Evolutionary conservation across 768 basidiomycete species (phyloP).

Genomic region (Piloderma croceum): DNA sequence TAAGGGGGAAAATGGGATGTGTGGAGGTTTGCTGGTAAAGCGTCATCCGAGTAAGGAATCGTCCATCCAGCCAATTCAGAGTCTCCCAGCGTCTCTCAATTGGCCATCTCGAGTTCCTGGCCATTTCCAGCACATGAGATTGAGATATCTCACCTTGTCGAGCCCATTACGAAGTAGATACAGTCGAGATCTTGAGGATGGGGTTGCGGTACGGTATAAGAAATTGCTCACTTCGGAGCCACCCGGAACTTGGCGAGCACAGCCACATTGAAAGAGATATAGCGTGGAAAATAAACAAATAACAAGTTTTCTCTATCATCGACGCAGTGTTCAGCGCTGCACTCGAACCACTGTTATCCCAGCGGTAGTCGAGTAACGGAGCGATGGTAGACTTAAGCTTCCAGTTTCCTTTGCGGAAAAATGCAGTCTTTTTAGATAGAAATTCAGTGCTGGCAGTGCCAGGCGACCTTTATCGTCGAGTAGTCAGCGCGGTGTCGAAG

Average conservation of each 20-base stretch:
- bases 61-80: conserved; percentile 43
- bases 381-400: conserved; percentile 45
- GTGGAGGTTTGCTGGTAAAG: background rate
- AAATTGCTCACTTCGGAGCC: no score
- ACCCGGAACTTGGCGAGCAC: no score
- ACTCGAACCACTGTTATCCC: conserved; percentile 36
- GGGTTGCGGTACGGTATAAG: no score
- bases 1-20: conserved; percentile 2
- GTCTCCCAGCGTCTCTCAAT: conserved; percentile 11
- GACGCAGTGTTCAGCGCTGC: conserved; percentile 42
- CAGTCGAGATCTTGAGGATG: no score
- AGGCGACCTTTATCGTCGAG: background rate
- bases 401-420: background rate
- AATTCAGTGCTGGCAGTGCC: background rate
- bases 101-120: conserved; percentile 15
- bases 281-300: no score
- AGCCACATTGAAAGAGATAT: no score
- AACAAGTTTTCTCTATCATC: conserved; percentile 28
- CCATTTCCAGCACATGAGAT: conserved; percentile 10
- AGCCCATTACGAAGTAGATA: no score
- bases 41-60: conserved; percentile 25
- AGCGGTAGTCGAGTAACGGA: conserved; percentile 53
- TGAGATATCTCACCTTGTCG: conserved; percentile 61
- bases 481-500: background rate
- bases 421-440: conserved; percentile 3